A percentile compares a stretch with the other conserved stretches of the same genome.
phyloP scores from a whole-genome alignment of 2,329 filamentous ascomycete species.

The Diaporthe sp. region DNA sequence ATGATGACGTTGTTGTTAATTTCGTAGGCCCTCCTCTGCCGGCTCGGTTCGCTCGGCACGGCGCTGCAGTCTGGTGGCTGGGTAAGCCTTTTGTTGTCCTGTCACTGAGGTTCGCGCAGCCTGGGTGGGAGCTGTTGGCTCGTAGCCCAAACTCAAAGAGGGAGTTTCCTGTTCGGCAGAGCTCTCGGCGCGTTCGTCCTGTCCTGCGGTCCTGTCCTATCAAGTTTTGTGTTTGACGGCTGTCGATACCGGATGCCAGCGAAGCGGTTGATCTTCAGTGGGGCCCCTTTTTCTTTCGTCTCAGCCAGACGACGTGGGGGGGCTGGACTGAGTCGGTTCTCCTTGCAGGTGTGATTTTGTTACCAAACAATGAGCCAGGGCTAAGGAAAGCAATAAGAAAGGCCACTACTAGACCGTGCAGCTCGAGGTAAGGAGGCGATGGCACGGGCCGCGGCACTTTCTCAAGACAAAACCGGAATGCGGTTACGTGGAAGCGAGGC shows the following conservation, averaged over 20 bases:
- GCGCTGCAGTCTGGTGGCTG: conserved; percentile 25
- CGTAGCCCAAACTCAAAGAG: conserved; percentile 23
- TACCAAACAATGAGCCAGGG: conserved; percentile 10
- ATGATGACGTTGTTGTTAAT: conserved; percentile 23
- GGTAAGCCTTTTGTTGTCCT: neutral
- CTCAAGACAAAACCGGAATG: conserved; percentile 18
- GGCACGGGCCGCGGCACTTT: neutral
- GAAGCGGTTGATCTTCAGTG: conserved; percentile 16
- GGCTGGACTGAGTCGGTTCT: conserved; percentile 5
- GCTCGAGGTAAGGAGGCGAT: neutral
- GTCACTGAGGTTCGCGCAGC: neutral
- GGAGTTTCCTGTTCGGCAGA: neutral
- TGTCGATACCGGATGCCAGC: conserved; percentile 20
- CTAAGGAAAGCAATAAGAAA: neutral
- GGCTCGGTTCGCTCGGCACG: conserved; percentile 20
- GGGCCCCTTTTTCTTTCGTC: neutral
- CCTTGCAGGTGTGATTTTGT: neutral
- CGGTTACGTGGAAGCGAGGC: conserved; percentile 3
- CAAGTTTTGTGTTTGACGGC: neutral
- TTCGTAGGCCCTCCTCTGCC: neutral
- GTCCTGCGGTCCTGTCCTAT: neutral
- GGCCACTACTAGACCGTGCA: neutral
- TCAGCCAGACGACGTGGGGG: conserved; percentile 19
- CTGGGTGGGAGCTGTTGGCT: neutral
- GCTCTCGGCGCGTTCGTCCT: conserved; percentile 17